Base-by-base conservation (phyloP, 2,329 filamentous ascomycete genomes). In the Curvularia sp. region DNA sequence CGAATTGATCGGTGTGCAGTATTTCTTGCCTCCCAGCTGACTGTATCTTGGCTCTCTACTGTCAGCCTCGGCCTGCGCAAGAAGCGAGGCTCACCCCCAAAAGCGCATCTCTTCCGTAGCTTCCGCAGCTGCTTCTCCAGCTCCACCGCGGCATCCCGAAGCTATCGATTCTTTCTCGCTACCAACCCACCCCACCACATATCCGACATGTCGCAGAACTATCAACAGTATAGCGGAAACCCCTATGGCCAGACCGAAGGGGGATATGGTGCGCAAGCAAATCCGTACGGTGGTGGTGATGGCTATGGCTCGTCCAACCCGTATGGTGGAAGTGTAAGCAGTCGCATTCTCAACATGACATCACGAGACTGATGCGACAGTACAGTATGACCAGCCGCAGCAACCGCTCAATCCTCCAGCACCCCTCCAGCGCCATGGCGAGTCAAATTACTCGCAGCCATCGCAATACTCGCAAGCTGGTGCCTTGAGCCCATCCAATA, bases 201-300 rank as follows among this genome's bases (percentile, higher is more conserved):
- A 43, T 30, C 53, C 58, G 60, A 44, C 57, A 75, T 74, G 71
- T 73, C 73, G 69, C 64, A 70, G 64, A 73, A 73, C 59, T 88
- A 89, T 75, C 81, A 84, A 64, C 83, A 85, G 57, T 83, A 83
- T 65, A 26, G 56, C 22, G 56, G 56, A 26, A 58, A 58, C 28
- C 56, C 56, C 13, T 58, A 58, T n/a, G 56, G 56, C 31, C 56
- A 58, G 52, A 52, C 56, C 33, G 56, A 58, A 35, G 56, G 26
- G 10, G 55, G 55, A 30, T 55, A 58, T 18, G 47, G 47, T 35
- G 52, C 38, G 31, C 62, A 62, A 28, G 66, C 69, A 28, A 78
- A 79, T 62, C 77, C 78, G 8, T 80, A 80, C 53, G 77, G 75
- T 50, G 71, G 72, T 51, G 71, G 72, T 33, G 69, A 62, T 26